phyloP scores from a whole-genome alignment of 768 basidiomycete species.

The Boletus sensibilis region DNA sequence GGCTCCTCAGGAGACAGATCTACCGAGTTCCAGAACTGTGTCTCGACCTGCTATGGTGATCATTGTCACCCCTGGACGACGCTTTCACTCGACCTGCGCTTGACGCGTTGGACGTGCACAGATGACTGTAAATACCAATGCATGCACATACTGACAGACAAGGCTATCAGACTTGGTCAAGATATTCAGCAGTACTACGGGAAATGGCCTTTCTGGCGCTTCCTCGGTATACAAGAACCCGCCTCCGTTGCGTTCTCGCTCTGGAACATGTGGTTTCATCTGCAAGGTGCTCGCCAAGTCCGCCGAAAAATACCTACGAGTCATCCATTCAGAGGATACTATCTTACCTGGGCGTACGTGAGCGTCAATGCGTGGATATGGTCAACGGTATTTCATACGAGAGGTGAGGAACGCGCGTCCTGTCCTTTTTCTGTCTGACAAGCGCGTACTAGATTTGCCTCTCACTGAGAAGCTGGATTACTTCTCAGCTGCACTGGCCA shows the following conservation, averaged over 20 bases:
- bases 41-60: constrained; percentile 34
- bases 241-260: constrained; percentile 88
- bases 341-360: constrained; percentile 60
- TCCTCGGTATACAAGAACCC: constrained; percentile 91
- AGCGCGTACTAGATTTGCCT: constrained; percentile 64
- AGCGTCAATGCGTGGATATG: constrained; percentile 92
- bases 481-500: constrained; percentile 87
- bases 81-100: constrained; percentile 53
- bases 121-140: constrained; percentile 91
- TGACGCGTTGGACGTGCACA: constrained; percentile 83
- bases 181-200: constrained; percentile 81
- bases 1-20: constrained; percentile 38
- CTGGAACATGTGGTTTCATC: constrained; percentile 79
- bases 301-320: constrained; percentile 43
- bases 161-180: constrained; percentile 42
- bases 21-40: constrained; percentile 36
- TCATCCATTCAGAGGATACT: constrained; percentile 73
- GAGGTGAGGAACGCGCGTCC: constrained; percentile 56
- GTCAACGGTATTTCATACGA: constrained; percentile 88
- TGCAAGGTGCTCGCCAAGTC: constrained; percentile 53
- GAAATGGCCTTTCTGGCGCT: constrained; percentile 95
- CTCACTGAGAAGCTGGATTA: constrained; percentile 91
- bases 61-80: constrained; percentile 34
- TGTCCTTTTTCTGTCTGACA: constrained; percentile 6
- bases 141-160: constrained; percentile 74